phyloP scores from a whole-genome alignment of 2,329 filamentous ascomycete genomes.

The Zelopaecilomyces penicillatus region DNA sequence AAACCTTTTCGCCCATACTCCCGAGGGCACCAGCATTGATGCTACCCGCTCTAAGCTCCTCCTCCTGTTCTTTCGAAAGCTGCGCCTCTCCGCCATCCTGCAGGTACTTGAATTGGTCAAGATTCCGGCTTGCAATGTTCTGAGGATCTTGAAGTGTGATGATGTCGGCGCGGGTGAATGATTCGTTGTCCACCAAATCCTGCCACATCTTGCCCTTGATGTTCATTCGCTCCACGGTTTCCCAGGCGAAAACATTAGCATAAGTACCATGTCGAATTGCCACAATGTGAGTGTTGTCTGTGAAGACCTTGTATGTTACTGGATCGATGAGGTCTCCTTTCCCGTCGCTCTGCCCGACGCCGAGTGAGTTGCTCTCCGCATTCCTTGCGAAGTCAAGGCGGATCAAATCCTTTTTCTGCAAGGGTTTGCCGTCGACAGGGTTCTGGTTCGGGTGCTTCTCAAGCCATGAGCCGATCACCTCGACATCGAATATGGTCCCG shows the following conservation, averaged over 20 bases:
- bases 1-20: conserved; percentile 68
- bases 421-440: conserved; percentile 71
- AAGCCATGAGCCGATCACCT: conserved; percentile 89
- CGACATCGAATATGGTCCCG: conserved; percentile 90
- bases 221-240: conserved; percentile 91
- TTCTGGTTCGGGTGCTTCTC: conserved; percentile 83
- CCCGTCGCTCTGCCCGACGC: conserved; percentile 40
- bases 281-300: conserved; percentile 95
- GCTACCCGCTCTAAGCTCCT: conserved; percentile 54
- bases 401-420: conserved; percentile 77
- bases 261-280: conserved; percentile 71
- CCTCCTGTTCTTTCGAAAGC: conserved; percentile 61
- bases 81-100: conserved; percentile 68
- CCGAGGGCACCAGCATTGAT: conserved; percentile 79
- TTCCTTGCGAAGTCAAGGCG: conserved; percentile 90
- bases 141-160: conserved; percentile 95
- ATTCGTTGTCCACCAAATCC: conserved; percentile 78
- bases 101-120: conserved; percentile 82
- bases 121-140: conserved; percentile 71
- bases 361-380: conserved; percentile 53
- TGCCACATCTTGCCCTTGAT: conserved; percentile 95
- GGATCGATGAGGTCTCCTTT: conserved; percentile 85
- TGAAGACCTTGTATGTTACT: conserved; percentile 95
- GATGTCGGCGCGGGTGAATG: conserved; percentile 84
- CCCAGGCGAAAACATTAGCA: conserved; percentile 93